Conservation (phyloP, 192 early-diverging fungal genomes). For the Dissophora ornata region DNA sequence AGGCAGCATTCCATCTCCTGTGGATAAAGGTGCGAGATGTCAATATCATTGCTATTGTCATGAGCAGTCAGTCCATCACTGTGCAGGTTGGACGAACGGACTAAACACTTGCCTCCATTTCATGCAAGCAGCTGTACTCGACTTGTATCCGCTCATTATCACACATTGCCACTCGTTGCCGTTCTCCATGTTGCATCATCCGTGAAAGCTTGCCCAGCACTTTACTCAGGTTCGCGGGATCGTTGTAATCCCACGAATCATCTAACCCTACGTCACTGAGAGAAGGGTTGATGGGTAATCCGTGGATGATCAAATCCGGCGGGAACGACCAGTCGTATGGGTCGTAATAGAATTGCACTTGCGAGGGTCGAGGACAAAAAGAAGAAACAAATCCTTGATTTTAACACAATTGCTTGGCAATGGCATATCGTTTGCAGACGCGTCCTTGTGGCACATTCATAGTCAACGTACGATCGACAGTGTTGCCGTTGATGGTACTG, state of each 20-base stretch:
- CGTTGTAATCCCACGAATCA: slow-evolving; percentile 32
- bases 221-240: slow-evolving; percentile 33
- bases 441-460: neutral
- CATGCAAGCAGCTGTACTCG: slow-evolving; percentile 39
- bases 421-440: no score
- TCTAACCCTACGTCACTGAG: slow-evolving; percentile 37
- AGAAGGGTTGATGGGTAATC: slow-evolving; percentile 15
- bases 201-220: slow-evolving; percentile 35
- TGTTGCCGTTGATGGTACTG: slow-evolving; percentile 38
- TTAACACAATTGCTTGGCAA: neutral
- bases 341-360: slow-evolving; percentile 46
- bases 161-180: slow-evolving; percentile 29
- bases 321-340: slow-evolving; percentile 51
- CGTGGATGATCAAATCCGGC: slow-evolving; percentile 41
- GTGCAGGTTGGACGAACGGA: no score
- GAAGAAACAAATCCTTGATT: neutral
- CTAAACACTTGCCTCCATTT: slow-evolving; percentile 12
- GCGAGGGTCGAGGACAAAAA: neutral
- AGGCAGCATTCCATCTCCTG: slow-evolving; percentile 51
- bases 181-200: slow-evolving; percentile 41
- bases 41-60: neutral
- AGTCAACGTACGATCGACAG: slow-evolving; percentile 24
- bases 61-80: no score
- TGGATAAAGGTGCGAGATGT: neutral
- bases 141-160: slow-evolving; percentile 51